Conservation (phyloP, 352 stramenopile species). For the Globisporangium sylvaticum region DNA sequence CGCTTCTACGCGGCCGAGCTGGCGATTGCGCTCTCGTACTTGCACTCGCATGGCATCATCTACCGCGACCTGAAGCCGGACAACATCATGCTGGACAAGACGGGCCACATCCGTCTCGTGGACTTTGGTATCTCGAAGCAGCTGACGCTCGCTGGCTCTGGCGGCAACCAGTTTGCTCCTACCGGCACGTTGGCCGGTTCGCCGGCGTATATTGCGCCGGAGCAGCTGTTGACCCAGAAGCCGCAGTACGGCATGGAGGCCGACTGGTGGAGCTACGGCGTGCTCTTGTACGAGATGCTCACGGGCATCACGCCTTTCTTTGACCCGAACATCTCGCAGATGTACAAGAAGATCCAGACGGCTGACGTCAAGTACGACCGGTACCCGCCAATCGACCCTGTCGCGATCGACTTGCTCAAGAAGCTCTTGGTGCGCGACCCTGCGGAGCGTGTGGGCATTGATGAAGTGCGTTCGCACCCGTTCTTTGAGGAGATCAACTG, state of each 20-base stretch:
- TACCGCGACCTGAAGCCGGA: conserved; percentile 88
- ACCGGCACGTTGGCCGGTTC: conserved; percentile 77
- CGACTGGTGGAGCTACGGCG: conserved; percentile 91
- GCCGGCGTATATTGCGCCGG: conserved; percentile 81
- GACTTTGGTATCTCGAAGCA: conserved; percentile 91
- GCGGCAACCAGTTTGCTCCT: conserved; percentile 45
- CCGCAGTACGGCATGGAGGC: conserved; percentile 84
- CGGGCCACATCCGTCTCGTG: conserved; percentile 83
- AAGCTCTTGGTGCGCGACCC: conserved; percentile 78
- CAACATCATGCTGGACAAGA: conserved; percentile 89
- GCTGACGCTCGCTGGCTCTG: conserved; percentile 28
- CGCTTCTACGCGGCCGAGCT: conserved; percentile 88
- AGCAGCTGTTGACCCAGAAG: conserved; percentile 81
- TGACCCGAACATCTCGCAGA: conserved; percentile 77
- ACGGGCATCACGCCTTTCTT: conserved; percentile 87
- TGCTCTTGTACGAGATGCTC: conserved; percentile 89
- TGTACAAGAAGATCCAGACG: conserved; percentile 90
- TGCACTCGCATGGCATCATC: conserved; percentile 85
- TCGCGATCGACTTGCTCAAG: conserved; percentile 68
- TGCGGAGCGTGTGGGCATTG: conserved; percentile 51
- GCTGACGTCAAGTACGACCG: conserved; percentile 80
- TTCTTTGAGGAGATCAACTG: conserved; percentile 78
- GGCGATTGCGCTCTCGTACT: conserved; percentile 80
- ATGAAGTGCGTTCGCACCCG: conserved; percentile 54
- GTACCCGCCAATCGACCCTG: conserved; percentile 57